Base-by-base conservation (phyloP, 2,329 filamentous ascomycete species). In the Aspergillus oerlinghausenensis region DNA sequence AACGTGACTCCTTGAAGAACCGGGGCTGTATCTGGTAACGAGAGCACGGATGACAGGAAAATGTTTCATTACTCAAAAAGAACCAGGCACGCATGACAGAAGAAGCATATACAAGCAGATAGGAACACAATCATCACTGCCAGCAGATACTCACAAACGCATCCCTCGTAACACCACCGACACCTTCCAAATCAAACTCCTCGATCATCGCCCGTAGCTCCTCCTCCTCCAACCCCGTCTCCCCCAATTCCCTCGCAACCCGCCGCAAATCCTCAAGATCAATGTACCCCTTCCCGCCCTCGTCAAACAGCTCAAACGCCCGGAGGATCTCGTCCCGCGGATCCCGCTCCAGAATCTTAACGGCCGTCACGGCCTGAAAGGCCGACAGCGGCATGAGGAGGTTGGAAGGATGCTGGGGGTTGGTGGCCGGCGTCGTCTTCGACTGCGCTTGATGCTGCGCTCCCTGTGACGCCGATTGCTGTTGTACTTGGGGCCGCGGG, bases 121-220 rank as follows among this genome's bases (percentile, higher is more conserved):
- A 29, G 10, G 10, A n/a, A 32, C 43, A 53, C 55, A 14, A 35
- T 32, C 45, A 57, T 76, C 65, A 80, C 65, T 80, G 78, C 72
- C 86, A 76, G 71, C 85, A 87, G 63, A 88, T 88, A n/a, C 82
- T 80, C 64, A 87, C 77, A 75, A 88, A 88, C 57, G 84, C 84
- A 57, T 87, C 84, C 65, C 82, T 72, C 50, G 79, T 81, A 63
- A 88, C 86, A 56, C 82, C 92, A 10, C 92, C 92, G 65, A 96
- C 95, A 1, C 91, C 93, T 70, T 96, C 90, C 62, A 97, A 82
- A 77, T 99, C 94, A 78, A 97, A 95, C 75, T 97, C 93, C 69
- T 97, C 92, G 77, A 99, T 94, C 94, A 99, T 99, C 62, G 92
- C 92, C 65, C 85, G 82, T 60, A 99, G 81, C 73, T 99, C 94